A percentile compares a stretch with the other conserved stretches of the same genome.
These are phyloP conservation scores for Gryganskiella cystojenkinii DNA, from an alignment of 192 early-diverging fungal genomes.

Conservation along the genomic window DNA sequence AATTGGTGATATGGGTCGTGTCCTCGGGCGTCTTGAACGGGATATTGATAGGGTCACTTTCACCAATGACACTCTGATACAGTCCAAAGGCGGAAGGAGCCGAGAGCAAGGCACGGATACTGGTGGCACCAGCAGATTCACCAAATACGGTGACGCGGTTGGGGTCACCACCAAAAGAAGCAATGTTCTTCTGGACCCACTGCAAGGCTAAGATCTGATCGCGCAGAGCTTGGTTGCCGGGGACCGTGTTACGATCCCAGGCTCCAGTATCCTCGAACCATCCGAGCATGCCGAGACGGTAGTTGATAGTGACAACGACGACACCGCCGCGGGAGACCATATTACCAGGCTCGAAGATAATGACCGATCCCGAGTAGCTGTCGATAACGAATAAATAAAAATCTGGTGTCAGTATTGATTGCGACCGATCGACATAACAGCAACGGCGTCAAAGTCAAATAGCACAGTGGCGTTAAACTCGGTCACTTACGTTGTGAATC, in stretches of 20 bases:
- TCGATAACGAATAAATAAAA: background rate
- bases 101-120: constrained; percentile 44
- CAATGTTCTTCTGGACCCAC: constrained; percentile 66
- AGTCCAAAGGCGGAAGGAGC: constrained; percentile 35
- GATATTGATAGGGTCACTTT: constrained; percentile 46
- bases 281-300: constrained; percentile 64
- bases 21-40: constrained; percentile 12
- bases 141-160: constrained; percentile 59
- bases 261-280: constrained; percentile 20
- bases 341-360: constrained; percentile 30
- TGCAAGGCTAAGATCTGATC: constrained; percentile 63
- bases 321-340: constrained; percentile 24
- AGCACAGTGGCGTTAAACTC: background rate
- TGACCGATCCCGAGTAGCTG: constrained; percentile 1
- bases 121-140: constrained; percentile 56
- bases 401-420: too few species aligned
- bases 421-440: too few species aligned
- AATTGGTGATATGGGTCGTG: background rate
- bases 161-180: constrained; percentile 65
- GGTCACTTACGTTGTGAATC: constrained; percentile 21
- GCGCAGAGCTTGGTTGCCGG: constrained; percentile 35
- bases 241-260: background rate
- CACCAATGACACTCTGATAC: constrained; percentile 43
- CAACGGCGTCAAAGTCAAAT: too few species aligned
- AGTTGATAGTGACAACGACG: constrained; percentile 59